phyloP scores from a whole-genome alignment of 192 early-diverging fungal genomes.

The Cetraspora pellucida region DNA sequence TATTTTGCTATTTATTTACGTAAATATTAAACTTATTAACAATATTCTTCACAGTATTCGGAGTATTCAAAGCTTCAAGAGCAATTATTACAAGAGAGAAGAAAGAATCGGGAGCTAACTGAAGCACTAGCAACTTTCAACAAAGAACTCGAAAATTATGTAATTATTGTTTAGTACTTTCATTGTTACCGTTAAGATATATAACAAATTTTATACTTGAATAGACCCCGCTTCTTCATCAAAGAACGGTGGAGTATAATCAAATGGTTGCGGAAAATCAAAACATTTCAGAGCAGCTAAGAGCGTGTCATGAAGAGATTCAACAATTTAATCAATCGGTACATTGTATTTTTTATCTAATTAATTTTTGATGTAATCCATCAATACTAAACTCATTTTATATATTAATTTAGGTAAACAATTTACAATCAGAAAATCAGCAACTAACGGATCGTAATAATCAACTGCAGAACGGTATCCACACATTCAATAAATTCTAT shows the following conservation, averaged over 20 bases:
- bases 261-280: neutral
- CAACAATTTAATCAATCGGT: neutral
- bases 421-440: no score
- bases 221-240: neutral
- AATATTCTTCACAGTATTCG: neutral
- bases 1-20: neutral
- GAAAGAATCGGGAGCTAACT: neutral
- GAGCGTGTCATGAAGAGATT: neutral
- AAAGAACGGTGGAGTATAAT: neutral
- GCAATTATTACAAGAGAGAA: neutral
- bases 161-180: neutral
- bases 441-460: no score
- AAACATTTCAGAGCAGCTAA: neutral
- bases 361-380: no score
- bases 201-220: neutral
- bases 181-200: neutral
- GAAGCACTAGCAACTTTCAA: conserved; percentile 1
- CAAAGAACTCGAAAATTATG: conserved; percentile 1
- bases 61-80: conserved; percentile 20
- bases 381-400: no score
- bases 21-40: neutral
- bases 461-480: no score
- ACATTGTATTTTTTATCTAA: neutral
- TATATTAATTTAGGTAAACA: no score
- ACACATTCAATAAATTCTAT: no score